These are phyloP conservation scores for Cubamyces lactineus DNA, from an alignment of 768 basidiomycete genomes.

Conservation along the genomic window DNA sequence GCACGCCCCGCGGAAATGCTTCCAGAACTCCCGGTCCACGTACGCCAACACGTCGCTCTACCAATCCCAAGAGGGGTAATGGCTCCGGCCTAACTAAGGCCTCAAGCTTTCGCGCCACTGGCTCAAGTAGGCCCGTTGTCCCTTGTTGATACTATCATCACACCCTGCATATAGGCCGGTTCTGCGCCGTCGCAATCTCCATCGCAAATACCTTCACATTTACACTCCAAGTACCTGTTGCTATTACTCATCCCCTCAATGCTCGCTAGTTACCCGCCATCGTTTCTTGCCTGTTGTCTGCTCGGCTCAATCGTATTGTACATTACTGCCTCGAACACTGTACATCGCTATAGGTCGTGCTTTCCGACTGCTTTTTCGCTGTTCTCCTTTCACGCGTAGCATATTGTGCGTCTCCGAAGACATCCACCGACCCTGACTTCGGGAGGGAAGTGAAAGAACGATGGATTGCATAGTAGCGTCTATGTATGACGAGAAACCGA, in stretches of 20 bases:
- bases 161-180: neutral
- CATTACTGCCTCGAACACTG: too few relatives aligned
- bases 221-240: too few relatives aligned
- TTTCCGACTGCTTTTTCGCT: too few relatives aligned
- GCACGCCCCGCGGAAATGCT: neutral
- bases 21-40: conserved; percentile 15
- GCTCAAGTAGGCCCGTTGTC: neutral
- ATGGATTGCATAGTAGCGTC: neutral
- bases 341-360: too few relatives aligned
- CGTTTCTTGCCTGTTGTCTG: too few relatives aligned
- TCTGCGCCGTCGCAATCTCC: conserved; percentile 10
- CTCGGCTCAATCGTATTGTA: too few relatives aligned
- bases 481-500: too few relatives aligned
- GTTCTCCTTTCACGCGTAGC: too few relatives aligned
- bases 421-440: too few relatives aligned
- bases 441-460: neutral
- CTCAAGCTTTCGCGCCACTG: neutral
- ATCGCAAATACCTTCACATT: conserved; percentile 1
- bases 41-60: conserved; percentile 20
- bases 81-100: neutral
- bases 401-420: too few relatives aligned
- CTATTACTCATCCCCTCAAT: neutral
- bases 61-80: conserved; percentile 10
- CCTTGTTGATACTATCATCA: too few relatives aligned
- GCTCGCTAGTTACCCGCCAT: neutral